Base-by-base conservation (phyloP, 306 rosid genomes). In the Lotus japonicus region DNA sequence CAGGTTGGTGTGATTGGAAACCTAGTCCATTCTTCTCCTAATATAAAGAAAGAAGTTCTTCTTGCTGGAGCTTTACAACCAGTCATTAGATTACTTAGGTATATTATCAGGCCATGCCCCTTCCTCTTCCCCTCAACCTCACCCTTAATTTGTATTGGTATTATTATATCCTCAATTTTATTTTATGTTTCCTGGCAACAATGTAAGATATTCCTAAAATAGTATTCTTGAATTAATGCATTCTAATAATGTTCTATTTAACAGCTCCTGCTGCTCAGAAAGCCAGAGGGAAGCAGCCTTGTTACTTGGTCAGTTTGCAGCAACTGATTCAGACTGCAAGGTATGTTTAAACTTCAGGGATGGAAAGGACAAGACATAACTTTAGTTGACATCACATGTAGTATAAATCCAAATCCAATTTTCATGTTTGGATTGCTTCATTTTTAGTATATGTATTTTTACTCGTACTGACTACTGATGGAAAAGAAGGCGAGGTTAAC, bases 1-100 rank as follows among this genome's bases (percentile, higher is more conserved):
- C 85, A 94, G 99, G 97, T 94, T 78, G 99, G 97, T 76, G 99
- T 94, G 58, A 94, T 94, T 17, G 99, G 99, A 81, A 94, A 94
- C 81, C 80, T 94, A 77, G 99, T 94, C 39, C 99, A 94, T 66
- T 94, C 99, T 15, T 94, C 99, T 26, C 99, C 99, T 8, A 86
- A 79, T 83, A 88, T 94, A 82, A 94, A 94, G 89, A 90, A 86
- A 77, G 97, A 94, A 77, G 99, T 94, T 77, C 92, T 94, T 77
- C 81, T 62, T 15, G 99, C 99, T 14, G 99, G 99, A 66, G 99
- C 99, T 73, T 74, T 94, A 63, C 99, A 94, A 74, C 99, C 99
- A 39, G 97, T 94, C 64, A 94, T 94, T 77, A 95, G 97, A 77
- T 84, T 94, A 76, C 99, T 94, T 38, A 87, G 96, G 99, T 90